These are phyloP conservation scores for Vitis rupestris DNA, from an alignment of 164 flowering plant species.

Conservation along the genomic window DNA sequence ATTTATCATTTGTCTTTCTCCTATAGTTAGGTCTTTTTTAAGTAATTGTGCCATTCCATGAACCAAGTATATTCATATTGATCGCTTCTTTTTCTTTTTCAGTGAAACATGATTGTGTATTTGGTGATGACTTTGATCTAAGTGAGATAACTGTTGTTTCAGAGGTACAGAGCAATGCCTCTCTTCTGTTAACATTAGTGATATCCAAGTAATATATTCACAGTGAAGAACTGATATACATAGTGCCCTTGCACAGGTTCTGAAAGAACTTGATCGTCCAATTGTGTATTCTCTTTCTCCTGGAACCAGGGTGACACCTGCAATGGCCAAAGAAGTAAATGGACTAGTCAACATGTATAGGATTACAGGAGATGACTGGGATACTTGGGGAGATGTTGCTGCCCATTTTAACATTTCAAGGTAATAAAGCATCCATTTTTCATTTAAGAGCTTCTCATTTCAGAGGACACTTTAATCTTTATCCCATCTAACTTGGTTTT, in stretches of 20 bases:
- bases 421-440: constrained; percentile 24
- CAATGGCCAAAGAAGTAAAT: constrained; percentile 63
- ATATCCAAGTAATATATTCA: background rate
- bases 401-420: constrained; percentile 81
- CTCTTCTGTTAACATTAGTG: background rate
- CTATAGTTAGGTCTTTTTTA: too few relatives aligned
- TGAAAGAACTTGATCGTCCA: constrained; percentile 55
- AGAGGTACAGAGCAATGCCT: constrained; percentile 42
- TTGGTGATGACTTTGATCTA: constrained; percentile 79
- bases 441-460: background rate
- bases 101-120: constrained; percentile 96
- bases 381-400: constrained; percentile 71
- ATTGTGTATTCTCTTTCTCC: constrained; percentile 86
- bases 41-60: too few relatives aligned
- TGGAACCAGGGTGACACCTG: constrained; percentile 80
- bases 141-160: constrained; percentile 72
- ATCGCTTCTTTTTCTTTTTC: constrained; percentile 20
- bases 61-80: background rate
- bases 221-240: background rate
- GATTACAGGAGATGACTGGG: constrained; percentile 96
- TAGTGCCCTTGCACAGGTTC: constrained; percentile 45
- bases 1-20: too few relatives aligned
- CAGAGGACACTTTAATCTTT: background rate
- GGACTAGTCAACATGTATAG: constrained; percentile 83
- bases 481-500: background rate